These are phyloP conservation scores for Cryptococcus sp. DNA, from an alignment of 1,284 basidiomycete genomes.

Conservation along the genomic window DNA sequence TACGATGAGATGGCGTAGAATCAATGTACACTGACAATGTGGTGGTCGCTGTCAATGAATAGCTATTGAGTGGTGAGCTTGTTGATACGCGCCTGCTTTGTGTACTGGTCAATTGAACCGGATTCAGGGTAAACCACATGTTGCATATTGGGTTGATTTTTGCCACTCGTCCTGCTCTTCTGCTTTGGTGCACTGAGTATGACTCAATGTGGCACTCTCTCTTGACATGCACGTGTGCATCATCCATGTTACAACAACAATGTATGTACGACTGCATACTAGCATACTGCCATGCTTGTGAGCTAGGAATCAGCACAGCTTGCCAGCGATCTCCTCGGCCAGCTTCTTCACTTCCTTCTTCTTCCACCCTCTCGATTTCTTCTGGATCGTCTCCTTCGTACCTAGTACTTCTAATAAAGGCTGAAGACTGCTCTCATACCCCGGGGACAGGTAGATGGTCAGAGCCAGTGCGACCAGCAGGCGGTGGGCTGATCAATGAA, in stretches of 20 bases:
- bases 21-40: too few species aligned
- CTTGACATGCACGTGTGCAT: too few species aligned
- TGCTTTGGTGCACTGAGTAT: too few species aligned
- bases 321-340: slow-evolving; percentile 63
- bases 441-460: slow-evolving; percentile 64
- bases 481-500: slow-evolving; percentile 64
- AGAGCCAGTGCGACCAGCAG: slow-evolving; percentile 73
- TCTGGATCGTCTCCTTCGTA: slow-evolving; percentile 59
- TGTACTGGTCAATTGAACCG: not conserved
- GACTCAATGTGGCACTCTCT: slow-evolving; percentile 2
- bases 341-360: slow-evolving; percentile 62
- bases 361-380: slow-evolving; percentile 60
- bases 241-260: too few species aligned
- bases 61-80: not conserved
- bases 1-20: too few species aligned
- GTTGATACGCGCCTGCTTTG: slow-evolving; percentile 1
- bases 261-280: too few species aligned
- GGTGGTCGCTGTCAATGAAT: too few species aligned
- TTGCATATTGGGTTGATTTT: not conserved
- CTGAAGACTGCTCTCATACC: slow-evolving; percentile 61
- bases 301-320: slow-evolving; percentile 33
- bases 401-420: slow-evolving; percentile 72
- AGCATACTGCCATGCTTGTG: too few species aligned
- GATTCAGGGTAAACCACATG: not conserved
- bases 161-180: slow-evolving; percentile 1